Conservation (phyloP, 305 asterid genomes). For the Fraxinus ornus region DNA sequence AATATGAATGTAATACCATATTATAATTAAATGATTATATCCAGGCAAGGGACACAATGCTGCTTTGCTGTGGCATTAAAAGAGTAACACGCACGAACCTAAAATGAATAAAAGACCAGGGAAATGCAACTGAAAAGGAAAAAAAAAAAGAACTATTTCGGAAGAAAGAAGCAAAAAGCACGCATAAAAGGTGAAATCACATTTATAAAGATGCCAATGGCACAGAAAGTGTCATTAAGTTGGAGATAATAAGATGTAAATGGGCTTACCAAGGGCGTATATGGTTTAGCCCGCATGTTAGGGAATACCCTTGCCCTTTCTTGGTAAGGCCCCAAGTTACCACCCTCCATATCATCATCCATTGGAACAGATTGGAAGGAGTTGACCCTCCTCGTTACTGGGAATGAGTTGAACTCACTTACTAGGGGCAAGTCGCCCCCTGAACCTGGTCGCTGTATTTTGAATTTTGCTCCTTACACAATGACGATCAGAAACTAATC, state of each 20-base stretch:
- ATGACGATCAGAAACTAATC: slow-evolving; percentile 36
- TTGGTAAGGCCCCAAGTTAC: slow-evolving; percentile 69
- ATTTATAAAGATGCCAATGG: neutral
- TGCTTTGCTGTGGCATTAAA: neutral
- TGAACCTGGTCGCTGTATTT: slow-evolving; percentile 70
- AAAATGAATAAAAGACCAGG: slow-evolving; percentile 10
- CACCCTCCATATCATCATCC: slow-evolving; percentile 91
- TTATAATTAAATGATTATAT: neutral
- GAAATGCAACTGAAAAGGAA: slow-evolving; percentile 10
- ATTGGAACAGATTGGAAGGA: slow-evolving; percentile 78
- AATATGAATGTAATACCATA: neutral
- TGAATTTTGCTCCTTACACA: slow-evolving; percentile 30
- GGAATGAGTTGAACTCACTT: slow-evolving; percentile 56
- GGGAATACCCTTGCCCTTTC: slow-evolving; percentile 84
- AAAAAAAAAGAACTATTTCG: neutral
- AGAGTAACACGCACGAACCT: neutral
- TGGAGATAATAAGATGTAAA: neutral
- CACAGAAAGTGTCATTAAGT: neutral
- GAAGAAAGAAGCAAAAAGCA: slow-evolving; percentile 2
- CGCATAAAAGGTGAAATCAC: slow-evolving; percentile 9
- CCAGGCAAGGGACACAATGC: neutral
- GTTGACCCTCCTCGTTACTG: slow-evolving; percentile 73
- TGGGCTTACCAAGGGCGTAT: slow-evolving; percentile 77
- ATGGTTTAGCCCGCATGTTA: slow-evolving; percentile 82
- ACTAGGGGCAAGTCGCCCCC: slow-evolving; percentile 90